A percentile compares a stretch with the other conserved stretches of the same genome.
Conservation (phyloP, 2,329 filamentous ascomycete genomes). For the Ceratocystis albifundus region DNA sequence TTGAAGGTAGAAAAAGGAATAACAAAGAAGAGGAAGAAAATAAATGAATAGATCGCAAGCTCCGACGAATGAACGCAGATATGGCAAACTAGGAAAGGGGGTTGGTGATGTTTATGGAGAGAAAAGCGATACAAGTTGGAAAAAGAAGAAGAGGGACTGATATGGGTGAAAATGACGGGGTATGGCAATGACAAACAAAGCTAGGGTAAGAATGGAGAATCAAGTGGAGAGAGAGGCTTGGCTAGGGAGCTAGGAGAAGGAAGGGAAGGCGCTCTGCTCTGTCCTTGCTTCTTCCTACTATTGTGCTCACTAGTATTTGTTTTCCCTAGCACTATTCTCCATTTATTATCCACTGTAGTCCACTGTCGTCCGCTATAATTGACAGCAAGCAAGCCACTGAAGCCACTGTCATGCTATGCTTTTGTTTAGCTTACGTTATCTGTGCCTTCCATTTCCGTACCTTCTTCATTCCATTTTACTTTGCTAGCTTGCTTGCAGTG, state of each 20-base stretch:
- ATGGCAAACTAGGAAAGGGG: neutral
- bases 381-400: no score
- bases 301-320: no score
- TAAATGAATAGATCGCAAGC: slow-evolving; percentile 16
- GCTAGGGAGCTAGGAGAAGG: neutral
- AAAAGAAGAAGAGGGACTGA: slow-evolving; percentile 11
- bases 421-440: neutral
- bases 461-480: neutral
- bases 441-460: slow-evolving; percentile 1
- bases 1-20: slow-evolving; percentile 11
- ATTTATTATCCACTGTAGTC: neutral
- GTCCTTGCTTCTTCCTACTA: neutral
- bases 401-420: neutral
- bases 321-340: no score
- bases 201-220: neutral
- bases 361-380: neutral
- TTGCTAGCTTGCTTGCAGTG: neutral
- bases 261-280: neutral
- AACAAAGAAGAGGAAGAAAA: slow-evolving; percentile 3
- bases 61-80: slow-evolving; percentile 19
- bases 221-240: neutral
- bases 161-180: slow-evolving; percentile 8
- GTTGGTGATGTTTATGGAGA: slow-evolving; percentile 11
- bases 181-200: slow-evolving; percentile 6
- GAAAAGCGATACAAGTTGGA: neutral